Evolutionary conservation across 2,329 filamentous ascomycete genomes (phyloP), one percentile per base, ranked within the genome.

Genomic region (Cyphellophora europaea): DNA sequence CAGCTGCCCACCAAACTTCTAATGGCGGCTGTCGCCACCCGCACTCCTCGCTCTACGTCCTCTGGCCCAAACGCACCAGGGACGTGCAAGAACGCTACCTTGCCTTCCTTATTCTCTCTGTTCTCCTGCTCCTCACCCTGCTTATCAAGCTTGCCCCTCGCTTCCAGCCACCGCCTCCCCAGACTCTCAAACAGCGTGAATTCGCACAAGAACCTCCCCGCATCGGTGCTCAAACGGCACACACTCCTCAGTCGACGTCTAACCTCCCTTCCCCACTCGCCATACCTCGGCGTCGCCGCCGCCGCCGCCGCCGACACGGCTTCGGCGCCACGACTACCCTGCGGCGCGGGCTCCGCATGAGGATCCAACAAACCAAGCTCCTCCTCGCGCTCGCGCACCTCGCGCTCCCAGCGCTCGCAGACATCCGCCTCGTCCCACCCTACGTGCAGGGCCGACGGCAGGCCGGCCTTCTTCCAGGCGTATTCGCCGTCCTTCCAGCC

Each of bases 161-260:
- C 57, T 27, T 47, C 44, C 25, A 42, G 4, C 39, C 44, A 42
- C 23, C 41, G 16, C 6, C 36, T 30, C 30, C 41, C 43, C 36
- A 49, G 29, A 33, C 47, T 49, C 69, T 69, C 36, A 57, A 77
- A 86, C 56, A 81, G 84, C 46, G 82, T 85, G 51, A 83, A 88
- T 53, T 88, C 82, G 57, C 82, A 88, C 11, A 87, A 64, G 54
- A 80, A 88, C 13, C 70, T 71, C 3, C 82, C 82, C 0, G 82
- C 75, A 45, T 88, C 78, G 28, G 77, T 69, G 0, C 27, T 30
- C 11, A 30, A 16, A 14, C 18, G 30, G 11, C 16, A 16, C 12
- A 17, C 6, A 17, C 30, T 32, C 14, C 18, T 30, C 11, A 13
- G 27, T 30, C 14, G 10, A n/a, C n/a, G n/a, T n/a, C n/a, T n/a